Percentiles rank a stretch among this genome's conserved stretches.
phyloP scores from a whole-genome alignment of 1,284 basidiomycete species.

The Microbotryum violaceum region DNA sequence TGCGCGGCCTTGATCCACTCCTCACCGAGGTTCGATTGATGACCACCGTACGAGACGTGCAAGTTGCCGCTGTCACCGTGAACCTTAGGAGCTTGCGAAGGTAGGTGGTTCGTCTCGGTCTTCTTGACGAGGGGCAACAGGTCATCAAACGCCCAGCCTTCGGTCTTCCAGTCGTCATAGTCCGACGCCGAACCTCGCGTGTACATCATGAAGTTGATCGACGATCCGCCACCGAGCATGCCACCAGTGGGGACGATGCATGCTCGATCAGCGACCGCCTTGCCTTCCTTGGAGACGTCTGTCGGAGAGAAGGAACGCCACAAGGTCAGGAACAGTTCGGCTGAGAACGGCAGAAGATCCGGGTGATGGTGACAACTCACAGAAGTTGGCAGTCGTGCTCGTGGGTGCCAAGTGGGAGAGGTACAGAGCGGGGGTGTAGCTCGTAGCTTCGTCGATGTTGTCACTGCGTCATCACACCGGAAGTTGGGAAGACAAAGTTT shows the following conservation, averaged over 20 bases:
- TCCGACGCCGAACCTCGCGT: constrained; percentile 9
- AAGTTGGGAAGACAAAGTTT: no score
- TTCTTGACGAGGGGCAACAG: constrained; percentile 7
- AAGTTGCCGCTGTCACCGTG: constrained; percentile 9
- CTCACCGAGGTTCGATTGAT: constrained; percentile 3
- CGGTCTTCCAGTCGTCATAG: constrained; percentile 12
- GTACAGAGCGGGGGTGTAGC: constrained; percentile 6
- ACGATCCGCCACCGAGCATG: constrained; percentile 21
- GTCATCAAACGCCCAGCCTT: constrained; percentile 13
- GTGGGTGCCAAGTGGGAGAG: constrained; percentile 55
- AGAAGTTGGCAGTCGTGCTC: constrained; percentile 47
- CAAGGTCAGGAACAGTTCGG: no score
- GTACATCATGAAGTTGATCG: constrained; percentile 13
- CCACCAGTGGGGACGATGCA: constrained; percentile 54
- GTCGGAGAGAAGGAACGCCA: no score
- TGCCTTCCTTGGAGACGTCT: constrained; percentile 2
- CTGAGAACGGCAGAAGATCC: not conserved
- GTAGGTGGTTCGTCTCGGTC: constrained; percentile 10
- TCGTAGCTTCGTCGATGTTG: not conserved
- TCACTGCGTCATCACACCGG: no score
- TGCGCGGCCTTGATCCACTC: constrained; percentile 6
- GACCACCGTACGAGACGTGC: constrained; percentile 8
- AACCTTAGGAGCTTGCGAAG: not conserved
- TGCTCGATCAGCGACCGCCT: constrained; percentile 49
- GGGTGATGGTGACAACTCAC: not conserved